Conservation (phyloP, 2,329 filamentous ascomycete species). For the Pestalotiopsis sp. region DNA sequence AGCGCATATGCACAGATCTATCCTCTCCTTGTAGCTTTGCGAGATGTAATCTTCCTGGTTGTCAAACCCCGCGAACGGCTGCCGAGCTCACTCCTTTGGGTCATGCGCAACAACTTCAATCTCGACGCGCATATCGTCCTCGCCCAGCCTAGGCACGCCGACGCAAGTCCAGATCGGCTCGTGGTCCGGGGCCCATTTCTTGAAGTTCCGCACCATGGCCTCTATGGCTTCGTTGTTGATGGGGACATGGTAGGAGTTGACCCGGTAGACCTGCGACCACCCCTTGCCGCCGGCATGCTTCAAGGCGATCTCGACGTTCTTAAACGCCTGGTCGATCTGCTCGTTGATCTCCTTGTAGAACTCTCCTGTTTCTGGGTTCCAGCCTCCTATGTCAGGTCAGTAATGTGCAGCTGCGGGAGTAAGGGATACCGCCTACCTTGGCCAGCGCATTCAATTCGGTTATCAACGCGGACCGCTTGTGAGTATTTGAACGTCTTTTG, state of each 20-base stretch:
- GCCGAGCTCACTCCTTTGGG: background rate
- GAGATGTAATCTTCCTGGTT: too few species aligned
- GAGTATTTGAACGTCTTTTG: constrained; percentile 39
- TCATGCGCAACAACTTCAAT: constrained; percentile 53
- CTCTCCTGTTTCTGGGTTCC: constrained; percentile 28
- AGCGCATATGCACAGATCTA: too few species aligned
- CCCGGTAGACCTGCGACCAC: constrained; percentile 55
- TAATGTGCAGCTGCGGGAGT: background rate
- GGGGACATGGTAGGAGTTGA: constrained; percentile 47
- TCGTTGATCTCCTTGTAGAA: constrained; percentile 40
- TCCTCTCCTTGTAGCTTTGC: too few species aligned
- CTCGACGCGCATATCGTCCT: constrained; percentile 57
- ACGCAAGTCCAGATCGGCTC: constrained; percentile 56
- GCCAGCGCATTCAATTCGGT: constrained; percentile 48
- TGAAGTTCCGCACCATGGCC: constrained; percentile 47
- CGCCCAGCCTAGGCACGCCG: constrained; percentile 48
- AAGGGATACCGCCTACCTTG: constrained; percentile 37
- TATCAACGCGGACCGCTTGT: constrained; percentile 50
- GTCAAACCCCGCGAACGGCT: too few species aligned
- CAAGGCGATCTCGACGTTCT: constrained; percentile 55
- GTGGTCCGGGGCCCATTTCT: constrained; percentile 54
- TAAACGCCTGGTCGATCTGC: constrained; percentile 55
- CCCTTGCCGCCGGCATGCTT: constrained; percentile 56
- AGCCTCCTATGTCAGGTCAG: constrained; percentile 26
- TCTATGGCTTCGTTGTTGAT: constrained; percentile 41